Percentiles rank a stretch among this genome's conserved stretches.
phyloP scores from a whole-genome alignment of 2,329 filamentous ascomycete species.

The Drechslerella coelobrocha region DNA sequence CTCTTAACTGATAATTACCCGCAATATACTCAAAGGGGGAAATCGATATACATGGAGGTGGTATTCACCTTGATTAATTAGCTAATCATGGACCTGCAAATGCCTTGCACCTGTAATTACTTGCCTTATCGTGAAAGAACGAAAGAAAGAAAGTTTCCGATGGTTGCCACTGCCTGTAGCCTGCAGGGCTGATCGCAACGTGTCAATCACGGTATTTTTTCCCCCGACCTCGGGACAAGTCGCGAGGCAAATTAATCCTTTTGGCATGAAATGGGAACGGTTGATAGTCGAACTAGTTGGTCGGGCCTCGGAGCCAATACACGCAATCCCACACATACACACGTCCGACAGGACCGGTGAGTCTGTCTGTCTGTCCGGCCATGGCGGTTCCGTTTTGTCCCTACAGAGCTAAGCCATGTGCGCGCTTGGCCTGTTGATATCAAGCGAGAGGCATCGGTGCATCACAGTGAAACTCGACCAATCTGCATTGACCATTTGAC shows the following conservation, averaged over 20 bases:
- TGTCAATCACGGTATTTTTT: constrained; percentile 1
- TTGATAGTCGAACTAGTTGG: constrained; percentile 7
- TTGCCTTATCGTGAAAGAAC: background rate
- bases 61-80: background rate
- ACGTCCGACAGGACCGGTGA: background rate
- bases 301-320: background rate
- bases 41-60: background rate
- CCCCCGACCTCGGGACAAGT: constrained; percentile 16
- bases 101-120: background rate
- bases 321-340: background rate
- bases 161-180: background rate
- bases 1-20: background rate
- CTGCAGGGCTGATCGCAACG: constrained; percentile 28
- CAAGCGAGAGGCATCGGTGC: constrained; percentile 35
- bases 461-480: constrained; percentile 40
- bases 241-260: constrained; percentile 26
- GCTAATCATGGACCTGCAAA: background rate
- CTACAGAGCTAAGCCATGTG: constrained; percentile 11
- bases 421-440: constrained; percentile 33
- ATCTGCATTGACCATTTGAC: constrained; percentile 43
- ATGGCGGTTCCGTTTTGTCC: constrained; percentile 39
- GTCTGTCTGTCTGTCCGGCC: no score
- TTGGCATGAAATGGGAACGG: constrained; percentile 13
- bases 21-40: background rate
- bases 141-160: constrained; percentile 13